phyloP scores from a whole-genome alignment of 2,329 filamentous ascomycete species.

The Cladosporium sphaerospermum region DNA sequence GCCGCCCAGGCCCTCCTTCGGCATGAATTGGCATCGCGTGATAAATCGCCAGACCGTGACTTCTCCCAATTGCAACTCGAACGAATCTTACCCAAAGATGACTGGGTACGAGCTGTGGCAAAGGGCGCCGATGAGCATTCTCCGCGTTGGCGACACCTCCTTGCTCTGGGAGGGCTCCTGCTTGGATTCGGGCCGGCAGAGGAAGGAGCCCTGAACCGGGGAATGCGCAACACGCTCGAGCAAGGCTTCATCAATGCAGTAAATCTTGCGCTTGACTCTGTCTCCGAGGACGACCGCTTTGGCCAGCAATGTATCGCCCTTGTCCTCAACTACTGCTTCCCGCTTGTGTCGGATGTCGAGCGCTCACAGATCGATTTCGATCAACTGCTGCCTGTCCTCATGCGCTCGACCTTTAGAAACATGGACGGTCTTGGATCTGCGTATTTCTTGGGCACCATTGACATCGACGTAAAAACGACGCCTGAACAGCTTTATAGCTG shows the following conservation, averaged over 20 bases:
- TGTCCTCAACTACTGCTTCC: slow-evolving; percentile 71
- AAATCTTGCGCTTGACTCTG: slow-evolving; percentile 64
- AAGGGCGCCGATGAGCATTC: slow-evolving; percentile 56
- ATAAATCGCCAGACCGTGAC: slow-evolving; percentile 20
- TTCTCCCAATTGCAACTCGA: slow-evolving; percentile 26
- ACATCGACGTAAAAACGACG: slow-evolving; percentile 57
- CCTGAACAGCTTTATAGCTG: slow-evolving; percentile 56
- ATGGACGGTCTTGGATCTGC: slow-evolving; percentile 69
- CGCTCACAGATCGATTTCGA: slow-evolving; percentile 59
- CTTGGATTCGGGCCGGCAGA: slow-evolving; percentile 66
- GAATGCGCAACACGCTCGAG: slow-evolving; percentile 63
- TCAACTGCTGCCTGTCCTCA: slow-evolving; percentile 59
- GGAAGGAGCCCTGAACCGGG: slow-evolving; percentile 55
- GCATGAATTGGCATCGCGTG: slow-evolving; percentile 36
- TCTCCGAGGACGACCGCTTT: slow-evolving; percentile 46
- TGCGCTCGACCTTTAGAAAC: slow-evolving; percentile 62
- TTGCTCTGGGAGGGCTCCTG: slow-evolving; percentile 73
- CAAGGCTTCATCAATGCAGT: slow-evolving; percentile 66
- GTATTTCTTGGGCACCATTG: slow-evolving; percentile 65
- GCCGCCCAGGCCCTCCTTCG: slow-evolving; percentile 53
- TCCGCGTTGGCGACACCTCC: slow-evolving; percentile 72
- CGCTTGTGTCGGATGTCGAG: slow-evolving; percentile 58
- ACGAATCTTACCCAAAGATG: slow-evolving; percentile 37
- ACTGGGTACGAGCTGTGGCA: slow-evolving; percentile 54
- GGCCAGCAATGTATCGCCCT: slow-evolving; percentile 52